Percentiles rank a stretch among this genome's conserved stretches.
These are phyloP conservation scores for Paraconiothyrium sp. DNA, from an alignment of 2,329 filamentous ascomycete species.

Conservation along the genomic window DNA sequence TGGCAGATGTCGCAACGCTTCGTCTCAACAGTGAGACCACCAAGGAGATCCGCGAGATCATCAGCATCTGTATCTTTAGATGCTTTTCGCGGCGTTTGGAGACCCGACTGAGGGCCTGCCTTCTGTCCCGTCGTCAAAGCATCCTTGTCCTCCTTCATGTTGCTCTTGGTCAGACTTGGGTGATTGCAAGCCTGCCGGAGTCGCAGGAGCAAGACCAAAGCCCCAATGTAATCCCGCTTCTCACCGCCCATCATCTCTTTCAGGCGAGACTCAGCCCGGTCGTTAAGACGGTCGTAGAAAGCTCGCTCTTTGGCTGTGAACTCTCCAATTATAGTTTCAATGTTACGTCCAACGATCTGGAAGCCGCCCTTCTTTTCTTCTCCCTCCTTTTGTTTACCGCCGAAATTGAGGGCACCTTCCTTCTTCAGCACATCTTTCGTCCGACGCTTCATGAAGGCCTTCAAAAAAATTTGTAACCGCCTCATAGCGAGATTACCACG, in stretches of 20 bases:
- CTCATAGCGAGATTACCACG: conserved; percentile 89
- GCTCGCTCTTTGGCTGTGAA: conserved; percentile 82
- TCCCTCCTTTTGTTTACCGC: conserved; percentile 70
- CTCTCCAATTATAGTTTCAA: conserved; percentile 79
- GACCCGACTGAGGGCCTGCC: conserved; percentile 51
- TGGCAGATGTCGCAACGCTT: conserved; percentile 89
- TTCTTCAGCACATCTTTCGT: conserved; percentile 97
- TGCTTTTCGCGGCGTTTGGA: conserved; percentile 50
- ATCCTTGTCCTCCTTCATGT: conserved; percentile 87
- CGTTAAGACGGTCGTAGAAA: conserved; percentile 86
- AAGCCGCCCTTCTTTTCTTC: conserved; percentile 73
- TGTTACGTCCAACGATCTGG: conserved; percentile 89
- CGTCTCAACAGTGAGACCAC: conserved; percentile 78
- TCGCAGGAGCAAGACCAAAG: conserved; percentile 88
- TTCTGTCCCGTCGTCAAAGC: conserved; percentile 72
- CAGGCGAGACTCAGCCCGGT: conserved; percentile 85
- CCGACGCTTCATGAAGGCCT: conserved; percentile 97
- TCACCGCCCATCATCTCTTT: conserved; percentile 85
- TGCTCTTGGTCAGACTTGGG: conserved; percentile 84
- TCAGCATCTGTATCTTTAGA: conserved; percentile 73
- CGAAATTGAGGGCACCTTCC: conserved; percentile 81
- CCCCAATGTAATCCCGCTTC: conserved; percentile 89
- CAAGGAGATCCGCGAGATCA: conserved; percentile 84
- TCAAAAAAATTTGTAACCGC: conserved; percentile 82
- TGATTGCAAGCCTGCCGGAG: conserved; percentile 96